Percentiles rank a stretch among this genome's conserved stretches.
phyloP scores from a whole-genome alignment of 2,329 filamentous ascomycete genomes.

The Paraconiothyrium sp. region DNA sequence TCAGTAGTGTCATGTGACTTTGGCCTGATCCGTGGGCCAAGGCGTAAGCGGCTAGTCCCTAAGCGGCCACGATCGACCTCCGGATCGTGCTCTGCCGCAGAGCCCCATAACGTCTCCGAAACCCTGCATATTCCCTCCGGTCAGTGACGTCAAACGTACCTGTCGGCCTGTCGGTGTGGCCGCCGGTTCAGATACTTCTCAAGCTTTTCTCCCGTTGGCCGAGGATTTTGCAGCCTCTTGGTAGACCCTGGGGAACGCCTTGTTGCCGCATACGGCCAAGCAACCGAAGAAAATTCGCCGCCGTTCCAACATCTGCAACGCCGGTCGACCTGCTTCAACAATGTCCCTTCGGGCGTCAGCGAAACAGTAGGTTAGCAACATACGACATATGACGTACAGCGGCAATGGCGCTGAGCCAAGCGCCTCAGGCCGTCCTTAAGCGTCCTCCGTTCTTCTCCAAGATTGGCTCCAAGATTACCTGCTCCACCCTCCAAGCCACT shows the following conservation, averaged over 20 bases:
- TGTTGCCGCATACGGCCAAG: not conserved
- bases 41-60: not conserved
- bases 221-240: not conserved
- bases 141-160: conserved; percentile 9
- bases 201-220: conserved; percentile 5
- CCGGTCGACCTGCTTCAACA: not conserved
- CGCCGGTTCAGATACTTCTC: not conserved
- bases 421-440: conserved; percentile 1
- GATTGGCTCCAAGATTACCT: conserved; percentile 4
- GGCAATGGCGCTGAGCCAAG: conserved; percentile 11
- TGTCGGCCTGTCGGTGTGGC: not conserved
- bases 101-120: conserved; percentile 10
- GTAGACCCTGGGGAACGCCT: not conserved
- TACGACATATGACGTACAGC: conserved; percentile 7
- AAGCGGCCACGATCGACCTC: not conserved
- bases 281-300: not conserved
- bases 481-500: conserved; percentile 7
- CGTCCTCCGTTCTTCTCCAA: conserved; percentile 1
- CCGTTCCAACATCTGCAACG: not conserved
- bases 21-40: not conserved
- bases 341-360: not conserved
- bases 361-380: not conserved
- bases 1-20: not conserved
- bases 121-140: conserved; percentile 5
- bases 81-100: conserved; percentile 5